These are phyloP conservation scores for Vitis hybrid DNA, from an alignment of 177 flowering plant species.

Conservation along the genomic window DNA sequence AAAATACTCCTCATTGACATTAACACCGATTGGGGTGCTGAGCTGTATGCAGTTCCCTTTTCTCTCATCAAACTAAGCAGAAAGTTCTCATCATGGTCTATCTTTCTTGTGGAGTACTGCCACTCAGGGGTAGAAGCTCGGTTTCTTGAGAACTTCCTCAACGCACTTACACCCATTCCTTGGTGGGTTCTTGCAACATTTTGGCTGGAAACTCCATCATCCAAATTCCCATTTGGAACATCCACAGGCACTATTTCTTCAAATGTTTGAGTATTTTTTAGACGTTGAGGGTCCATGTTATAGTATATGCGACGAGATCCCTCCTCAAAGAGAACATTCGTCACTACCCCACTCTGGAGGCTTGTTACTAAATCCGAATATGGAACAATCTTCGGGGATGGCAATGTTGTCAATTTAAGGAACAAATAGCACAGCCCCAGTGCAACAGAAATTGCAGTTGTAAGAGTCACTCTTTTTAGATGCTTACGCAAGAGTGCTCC, in stretches of 20 bases:
- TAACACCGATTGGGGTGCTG: slow-evolving; percentile 83
- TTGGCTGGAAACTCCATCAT: slow-evolving; percentile 16
- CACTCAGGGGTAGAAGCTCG: slow-evolving; percentile 49
- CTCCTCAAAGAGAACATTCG: slow-evolving; percentile 79
- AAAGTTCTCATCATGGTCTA: slow-evolving; percentile 89
- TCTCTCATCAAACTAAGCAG: slow-evolving; percentile 89
- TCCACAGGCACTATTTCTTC: slow-evolving; percentile 20
- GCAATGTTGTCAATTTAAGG: slow-evolving; percentile 59
- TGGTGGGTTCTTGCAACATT: slow-evolving; percentile 9
- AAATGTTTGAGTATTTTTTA: slow-evolving; percentile 13
- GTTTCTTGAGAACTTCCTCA: slow-evolving; percentile 29
- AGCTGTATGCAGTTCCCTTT: slow-evolving; percentile 69
- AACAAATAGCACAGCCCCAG: slow-evolving; percentile 70
- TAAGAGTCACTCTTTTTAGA: slow-evolving; percentile 41
- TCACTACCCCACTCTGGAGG: slow-evolving; percentile 63
- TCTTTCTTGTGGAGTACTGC: slow-evolving; percentile 86
- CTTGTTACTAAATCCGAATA: slow-evolving; percentile 77
- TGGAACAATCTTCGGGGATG: slow-evolving; percentile 67
- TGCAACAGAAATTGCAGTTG: slow-evolving; percentile 39
- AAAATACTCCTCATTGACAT: slow-evolving; percentile 60
- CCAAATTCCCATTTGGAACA: slow-evolving; percentile 22
- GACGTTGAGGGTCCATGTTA: slow-evolving; percentile 31
- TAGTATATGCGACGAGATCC: slow-evolving; percentile 84
- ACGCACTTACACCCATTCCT: slow-evolving; percentile 10
- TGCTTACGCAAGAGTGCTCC: slow-evolving; percentile 53